Evolutionary conservation across 306 rosid species (phyloP).

Genomic region (Potentilla sterilis): DNA sequence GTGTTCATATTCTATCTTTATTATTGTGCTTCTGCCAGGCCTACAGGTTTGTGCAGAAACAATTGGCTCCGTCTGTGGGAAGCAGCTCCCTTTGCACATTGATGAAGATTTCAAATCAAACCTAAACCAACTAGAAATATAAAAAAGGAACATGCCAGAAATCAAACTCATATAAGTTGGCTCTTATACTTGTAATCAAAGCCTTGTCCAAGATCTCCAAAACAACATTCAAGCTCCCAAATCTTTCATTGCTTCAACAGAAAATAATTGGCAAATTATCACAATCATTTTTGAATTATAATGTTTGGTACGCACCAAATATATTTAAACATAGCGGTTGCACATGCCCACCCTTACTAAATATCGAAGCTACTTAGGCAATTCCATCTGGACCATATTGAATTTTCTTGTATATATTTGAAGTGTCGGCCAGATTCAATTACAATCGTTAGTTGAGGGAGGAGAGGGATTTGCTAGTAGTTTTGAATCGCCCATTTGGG

Average conservation of each 20-base stretch:
- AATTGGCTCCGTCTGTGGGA: too few relatives aligned
- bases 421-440: background rate
- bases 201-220: background rate
- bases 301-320: background rate
- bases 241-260: background rate
- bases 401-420: background rate
- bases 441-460: background rate
- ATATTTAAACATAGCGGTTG: background rate
- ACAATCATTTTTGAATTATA: background rate
- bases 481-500: background rate
- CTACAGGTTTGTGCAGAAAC: too few relatives aligned
- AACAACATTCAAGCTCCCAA: background rate
- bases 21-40: too few relatives aligned
- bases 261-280: background rate
- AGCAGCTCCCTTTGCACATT: background rate
- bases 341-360: slow-evolving; percentile 5
- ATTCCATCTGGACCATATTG: background rate
- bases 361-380: background rate
- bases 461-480: background rate
- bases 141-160: background rate
- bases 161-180: slow-evolving; percentile 2
- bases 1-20: too few relatives aligned
- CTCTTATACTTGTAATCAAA: background rate
- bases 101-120: slow-evolving; percentile 9
- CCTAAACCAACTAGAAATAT: background rate